Conservation (phyloP, 345 rosid species). For the Orychophragmus violaceus region DNA sequence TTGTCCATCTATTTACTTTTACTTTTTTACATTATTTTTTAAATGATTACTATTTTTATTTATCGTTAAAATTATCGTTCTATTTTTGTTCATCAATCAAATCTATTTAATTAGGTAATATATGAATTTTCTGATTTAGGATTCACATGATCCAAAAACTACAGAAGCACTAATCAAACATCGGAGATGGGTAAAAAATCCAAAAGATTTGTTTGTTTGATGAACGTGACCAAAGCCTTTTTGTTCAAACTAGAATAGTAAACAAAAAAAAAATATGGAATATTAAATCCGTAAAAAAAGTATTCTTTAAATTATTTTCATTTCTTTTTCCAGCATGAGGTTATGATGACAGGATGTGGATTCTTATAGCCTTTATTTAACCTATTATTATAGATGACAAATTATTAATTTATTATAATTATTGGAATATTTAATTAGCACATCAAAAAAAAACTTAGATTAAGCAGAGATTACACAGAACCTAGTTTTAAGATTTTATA, state of each 20-base stretch:
- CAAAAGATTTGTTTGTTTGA: not conserved
- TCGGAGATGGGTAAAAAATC: not conserved
- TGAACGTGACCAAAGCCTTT: not conserved
- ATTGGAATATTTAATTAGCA: not conserved
- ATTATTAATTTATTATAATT: not conserved
- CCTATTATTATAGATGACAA: not conserved
- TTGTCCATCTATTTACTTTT: too few relatives aligned
- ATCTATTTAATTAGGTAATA: too few relatives aligned
- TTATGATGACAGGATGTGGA: slow-evolving; percentile 28
- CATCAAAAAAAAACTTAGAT: not conserved
- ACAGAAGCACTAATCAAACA: slow-evolving; percentile 12
- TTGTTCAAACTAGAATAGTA: not conserved
- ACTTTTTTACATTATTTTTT: too few relatives aligned
- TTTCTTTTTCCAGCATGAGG: slow-evolving; percentile 19
- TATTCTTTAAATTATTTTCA: not conserved
- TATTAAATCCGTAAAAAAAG: not conserved
- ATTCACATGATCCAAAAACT: slow-evolving; percentile 31
- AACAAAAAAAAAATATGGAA: not conserved
- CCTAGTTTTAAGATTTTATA: too few relatives aligned
- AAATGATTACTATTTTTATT: too few relatives aligned
- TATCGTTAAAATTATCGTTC: too few relatives aligned
- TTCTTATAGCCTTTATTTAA: slow-evolving; percentile 1
- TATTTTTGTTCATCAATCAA: too few relatives aligned
- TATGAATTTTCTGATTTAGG: slow-evolving; percentile 16
- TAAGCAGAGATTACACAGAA: too few relatives aligned